Conservation (phyloP, 495 filamentous ascomycete species). For the Hypomontagnella monticulosa region DNA sequence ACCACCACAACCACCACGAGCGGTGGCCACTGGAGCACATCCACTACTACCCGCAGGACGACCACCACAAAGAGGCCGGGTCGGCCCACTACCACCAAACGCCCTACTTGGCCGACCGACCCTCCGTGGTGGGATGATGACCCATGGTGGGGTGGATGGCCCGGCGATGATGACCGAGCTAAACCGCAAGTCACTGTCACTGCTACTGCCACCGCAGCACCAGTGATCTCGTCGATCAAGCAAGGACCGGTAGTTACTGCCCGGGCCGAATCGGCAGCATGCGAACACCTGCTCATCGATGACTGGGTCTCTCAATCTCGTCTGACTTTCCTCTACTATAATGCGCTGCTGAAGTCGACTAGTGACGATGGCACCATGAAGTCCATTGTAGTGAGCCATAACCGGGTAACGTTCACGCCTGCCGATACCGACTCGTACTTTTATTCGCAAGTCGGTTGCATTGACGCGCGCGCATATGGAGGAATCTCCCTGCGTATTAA, state of each 20-base stretch:
- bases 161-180: slow-evolving; percentile 13
- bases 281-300: slow-evolving; percentile 64
- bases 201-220: background rate
- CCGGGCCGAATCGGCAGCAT: slow-evolving; percentile 47
- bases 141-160: slow-evolving; percentile 29
- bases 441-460: slow-evolving; percentile 66
- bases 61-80: slow-evolving; percentile 26
- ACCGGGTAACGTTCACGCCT: slow-evolving; percentile 65
- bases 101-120: slow-evolving; percentile 11
- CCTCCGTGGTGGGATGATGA: slow-evolving; percentile 40
- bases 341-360: slow-evolving; percentile 64
- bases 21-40: slow-evolving; percentile 19
- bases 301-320: slow-evolving; percentile 72
- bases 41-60: background rate
- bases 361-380: slow-evolving; percentile 70
- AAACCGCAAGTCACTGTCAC: slow-evolving; percentile 27
- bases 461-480: slow-evolving; percentile 64
- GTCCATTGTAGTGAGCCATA: slow-evolving; percentile 63
- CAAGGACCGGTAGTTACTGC: slow-evolving; percentile 12
- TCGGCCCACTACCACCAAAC: slow-evolving; percentile 19
- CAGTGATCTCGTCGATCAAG: background rate
- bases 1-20: slow-evolving; percentile 27
- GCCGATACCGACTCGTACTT: slow-evolving; percentile 62
- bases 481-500: slow-evolving; percentile 67
- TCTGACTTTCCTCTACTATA: slow-evolving; percentile 71